phyloP scores from a whole-genome alignment of 2,329 filamentous ascomycete genomes.

The Hymenotorrendiella dingleyae region DNA sequence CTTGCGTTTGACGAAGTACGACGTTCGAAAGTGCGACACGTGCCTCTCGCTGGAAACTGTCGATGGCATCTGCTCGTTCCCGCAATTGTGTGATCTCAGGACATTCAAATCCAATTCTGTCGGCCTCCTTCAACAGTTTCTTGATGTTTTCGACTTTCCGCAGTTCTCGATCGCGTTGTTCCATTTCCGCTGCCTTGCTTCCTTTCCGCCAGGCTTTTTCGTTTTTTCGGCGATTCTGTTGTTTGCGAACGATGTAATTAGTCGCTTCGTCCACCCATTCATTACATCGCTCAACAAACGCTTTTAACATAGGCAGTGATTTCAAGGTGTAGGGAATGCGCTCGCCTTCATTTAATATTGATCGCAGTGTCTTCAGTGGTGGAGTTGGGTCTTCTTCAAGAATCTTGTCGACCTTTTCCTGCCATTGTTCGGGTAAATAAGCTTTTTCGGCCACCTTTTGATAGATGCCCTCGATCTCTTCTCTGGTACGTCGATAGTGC shows the following conservation, averaged over 20 bases:
- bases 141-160: conserved; percentile 86
- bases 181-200: conserved; percentile 71
- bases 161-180: conserved; percentile 76
- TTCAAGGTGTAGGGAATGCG: conserved; percentile 87
- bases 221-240: conserved; percentile 93
- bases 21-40: conserved; percentile 63
- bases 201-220: conserved; percentile 79
- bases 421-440: conserved; percentile 79
- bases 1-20: conserved; percentile 55
- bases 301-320: conserved; percentile 73
- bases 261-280: conserved; percentile 97
- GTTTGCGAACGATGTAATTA: conserved; percentile 93
- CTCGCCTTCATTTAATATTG: conserved; percentile 85
- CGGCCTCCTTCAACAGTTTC: conserved; percentile 72
- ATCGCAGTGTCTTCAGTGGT: conserved; percentile 77
- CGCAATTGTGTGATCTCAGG: conserved; percentile 81
- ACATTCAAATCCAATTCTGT: conserved; percentile 87
- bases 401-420: conserved; percentile 79
- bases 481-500: conserved; percentile 70
- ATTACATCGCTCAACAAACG: conserved; percentile 93
- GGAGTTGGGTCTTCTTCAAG: conserved; percentile 80
- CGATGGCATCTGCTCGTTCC: conserved; percentile 80
- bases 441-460: conserved; percentile 83
- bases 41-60: conserved; percentile 75
- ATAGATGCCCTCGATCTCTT: conserved; percentile 59